Evolutionary conservation across 768 basidiomycete genomes (phyloP), one percentile per base, ranked within the genome.

Genomic region (Serendipita sp.): DNA sequence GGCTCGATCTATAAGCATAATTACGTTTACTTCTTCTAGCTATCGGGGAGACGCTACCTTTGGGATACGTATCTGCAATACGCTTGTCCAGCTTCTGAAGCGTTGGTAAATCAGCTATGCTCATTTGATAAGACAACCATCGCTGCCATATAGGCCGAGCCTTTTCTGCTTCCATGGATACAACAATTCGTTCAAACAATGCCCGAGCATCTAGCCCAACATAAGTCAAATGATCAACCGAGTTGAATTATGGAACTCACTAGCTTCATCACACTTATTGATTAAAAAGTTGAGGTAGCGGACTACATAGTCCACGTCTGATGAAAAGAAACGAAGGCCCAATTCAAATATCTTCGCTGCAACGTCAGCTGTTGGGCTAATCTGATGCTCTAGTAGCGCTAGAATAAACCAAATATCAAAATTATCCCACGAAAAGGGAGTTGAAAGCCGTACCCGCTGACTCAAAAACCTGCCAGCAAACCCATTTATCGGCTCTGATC

Each of bases 381-480:
- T 82, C 72, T 96, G 92, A 71, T 96, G 96, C 73, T 98, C 96
- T 83, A 95, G 89, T 69, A 94, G 72, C 0, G 96, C 96, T 93
- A 71, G 16, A 16, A 11, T 52, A 41, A 41, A 41, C 5, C 23
- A 13, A 54, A n/a, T 13, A 7, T 18, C 18, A 15, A 38, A 3
- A 46, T 56, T 32, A 41, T 34, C 58, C 13, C 23, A 8, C 32
- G 13, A 44, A 5, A 63, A 18, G 44, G 44, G 63, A 18, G n/a
- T 1, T 23, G 36, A 16, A 18, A n/a, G 41, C 2, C 79, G 41
- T 67, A 94, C 93, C 93, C 64, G 90, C 85, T 47, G 93, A 88
- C 73, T 98, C 94, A 70, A 86, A 95, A 0, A 91, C 88, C 70
- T 94, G 88, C 96, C 96, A 98, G 15, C 89, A 80, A 1, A 81